A percentile compares a stretch with the other conserved stretches of the same genome.
Conservation (phyloP, 768 basidiomycete species). For the Ramaria sp. region DNA sequence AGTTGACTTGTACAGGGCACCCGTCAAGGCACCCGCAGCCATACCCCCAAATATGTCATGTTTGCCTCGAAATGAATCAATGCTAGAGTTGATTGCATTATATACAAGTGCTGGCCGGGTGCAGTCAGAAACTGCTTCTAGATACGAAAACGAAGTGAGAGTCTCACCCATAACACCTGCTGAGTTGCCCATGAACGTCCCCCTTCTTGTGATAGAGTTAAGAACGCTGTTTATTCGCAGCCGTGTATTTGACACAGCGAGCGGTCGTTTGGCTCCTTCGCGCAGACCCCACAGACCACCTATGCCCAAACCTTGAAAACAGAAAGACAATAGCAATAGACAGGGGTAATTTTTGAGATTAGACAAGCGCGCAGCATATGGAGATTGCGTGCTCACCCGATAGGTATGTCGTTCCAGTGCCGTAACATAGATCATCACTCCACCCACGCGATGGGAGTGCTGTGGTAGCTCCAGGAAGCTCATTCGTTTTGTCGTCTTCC, state of each 20-base stretch:
- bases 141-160: conserved; percentile 18
- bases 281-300: conserved; percentile 95
- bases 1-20: conserved; percentile 87
- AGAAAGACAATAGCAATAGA: conserved; percentile 37
- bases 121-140: conserved; percentile 9
- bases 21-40: conserved; percentile 84
- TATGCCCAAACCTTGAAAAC: conserved; percentile 72
- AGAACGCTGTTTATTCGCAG: conserved; percentile 94
- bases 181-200: conserved; percentile 96
- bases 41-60: conserved; percentile 90
- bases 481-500: conserved; percentile 92
- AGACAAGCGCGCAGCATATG: conserved; percentile 39
- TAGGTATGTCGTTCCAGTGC: conserved; percentile 98
- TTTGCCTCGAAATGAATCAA: conserved; percentile 80
- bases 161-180: conserved; percentile 91
- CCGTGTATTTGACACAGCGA: conserved; percentile 76
- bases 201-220: conserved; percentile 93
- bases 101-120: conserved; percentile 77
- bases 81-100: conserved; percentile 91
- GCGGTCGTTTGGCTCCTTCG: conserved; percentile 82
- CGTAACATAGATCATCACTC: conserved; percentile 99
- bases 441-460: conserved; percentile 93
- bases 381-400: conserved; percentile 68
- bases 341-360: conserved; percentile 23
- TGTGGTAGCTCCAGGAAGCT: conserved; percentile 80